These are phyloP conservation scores for Tuber umbilicatum DNA, from an alignment of 495 filamentous ascomycete genomes.

Conservation along the genomic window DNA sequence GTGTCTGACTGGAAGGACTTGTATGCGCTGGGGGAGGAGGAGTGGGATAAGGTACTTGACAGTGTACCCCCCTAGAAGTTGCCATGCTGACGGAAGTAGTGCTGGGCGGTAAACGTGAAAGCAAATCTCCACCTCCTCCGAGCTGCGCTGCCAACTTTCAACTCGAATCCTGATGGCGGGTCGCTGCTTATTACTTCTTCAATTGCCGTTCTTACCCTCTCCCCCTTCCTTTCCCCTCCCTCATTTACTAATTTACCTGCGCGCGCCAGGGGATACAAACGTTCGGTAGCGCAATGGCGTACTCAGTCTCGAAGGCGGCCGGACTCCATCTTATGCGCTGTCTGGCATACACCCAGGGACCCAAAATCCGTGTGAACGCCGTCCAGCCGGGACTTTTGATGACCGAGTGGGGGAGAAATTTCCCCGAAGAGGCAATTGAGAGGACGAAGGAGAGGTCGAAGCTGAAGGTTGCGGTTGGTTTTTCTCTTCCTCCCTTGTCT, in stretches of 20 bases:
- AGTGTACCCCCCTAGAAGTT: not conserved
- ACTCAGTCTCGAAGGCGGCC: conserved; percentile 62
- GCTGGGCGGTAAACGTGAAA: conserved; percentile 65
- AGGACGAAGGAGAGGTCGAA: conserved; percentile 21
- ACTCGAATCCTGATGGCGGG: conserved; percentile 62
- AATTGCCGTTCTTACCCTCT: conserved; percentile 47
- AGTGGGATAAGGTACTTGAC: conserved; percentile 60
- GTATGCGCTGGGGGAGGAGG: conserved; percentile 54
- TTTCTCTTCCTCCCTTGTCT: not conserved
- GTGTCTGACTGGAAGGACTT: conserved; percentile 60
- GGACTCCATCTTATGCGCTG: conserved; percentile 65
- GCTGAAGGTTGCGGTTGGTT: conserved; percentile 26
- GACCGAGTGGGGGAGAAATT: conserved; percentile 63
- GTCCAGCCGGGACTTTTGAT: conserved; percentile 57
- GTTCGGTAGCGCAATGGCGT: conserved; percentile 56
- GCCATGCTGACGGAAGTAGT: conserved; percentile 43
- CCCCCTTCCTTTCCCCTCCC: not conserved
- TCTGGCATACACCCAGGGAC: conserved; percentile 59
- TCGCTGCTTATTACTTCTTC: conserved; percentile 63
- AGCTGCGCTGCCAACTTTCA: conserved; percentile 58
- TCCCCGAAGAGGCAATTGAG: conserved; percentile 17
- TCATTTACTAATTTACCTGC: not conserved
- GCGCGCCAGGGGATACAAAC: not conserved
- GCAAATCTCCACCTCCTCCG: conserved; percentile 57
- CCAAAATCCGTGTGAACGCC: conserved; percentile 62